Evolutionary conservation across 495 filamentous ascomycete species (phyloP), one percentile per base, ranked within the genome.

Genomic region (Penicillium canariense): DNA sequence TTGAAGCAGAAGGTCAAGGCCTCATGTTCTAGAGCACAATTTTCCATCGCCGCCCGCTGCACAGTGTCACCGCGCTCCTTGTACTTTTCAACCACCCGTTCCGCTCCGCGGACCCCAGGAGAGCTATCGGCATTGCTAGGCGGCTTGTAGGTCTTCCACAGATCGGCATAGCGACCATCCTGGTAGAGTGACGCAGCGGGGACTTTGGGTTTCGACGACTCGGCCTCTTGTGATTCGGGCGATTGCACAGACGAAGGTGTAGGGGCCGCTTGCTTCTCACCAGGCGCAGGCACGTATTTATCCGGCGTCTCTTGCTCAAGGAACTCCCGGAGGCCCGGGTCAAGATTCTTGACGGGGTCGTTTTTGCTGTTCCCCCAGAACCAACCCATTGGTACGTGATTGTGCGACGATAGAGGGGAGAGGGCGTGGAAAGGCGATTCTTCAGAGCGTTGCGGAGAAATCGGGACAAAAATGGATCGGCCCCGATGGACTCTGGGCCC

Each of bases 151-250:
- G 81, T 88, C 68, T 86, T 87, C 94, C 94, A 98, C 27, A 98
- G 79, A 75, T 96, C 81, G 42, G 91, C 90, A 69, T 97, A 97
- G 54, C 94, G 88, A 55, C 91, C 91, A 72, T 97, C 94, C 58
- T 73, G 81, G 67, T 71, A 88, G 18, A 85, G 76, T 5, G 85
- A 86, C 53, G 81, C 72, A 35, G 72, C 54, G 7, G 85, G 84
- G 61, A 81, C 77, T 76, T 56, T 77, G 62, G 66, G 69, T 72
- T 64, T 72, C n/a, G 70, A 64, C 22, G 69, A 15, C 30, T 74
- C 56, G 51, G 38, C 17, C 18, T 17, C 25, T 30, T 46, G 28
- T 56, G 36, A 9, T 28, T 25, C 7, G 56, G 26, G 31, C 59
- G 26, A 42, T 62, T 26, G 48, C 65, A 23, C 4, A 62, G 71